phyloP scores from a whole-genome alignment of 202 grass and related monocot genomes.

The Bolboschoenoplectus hybrid region DNA sequence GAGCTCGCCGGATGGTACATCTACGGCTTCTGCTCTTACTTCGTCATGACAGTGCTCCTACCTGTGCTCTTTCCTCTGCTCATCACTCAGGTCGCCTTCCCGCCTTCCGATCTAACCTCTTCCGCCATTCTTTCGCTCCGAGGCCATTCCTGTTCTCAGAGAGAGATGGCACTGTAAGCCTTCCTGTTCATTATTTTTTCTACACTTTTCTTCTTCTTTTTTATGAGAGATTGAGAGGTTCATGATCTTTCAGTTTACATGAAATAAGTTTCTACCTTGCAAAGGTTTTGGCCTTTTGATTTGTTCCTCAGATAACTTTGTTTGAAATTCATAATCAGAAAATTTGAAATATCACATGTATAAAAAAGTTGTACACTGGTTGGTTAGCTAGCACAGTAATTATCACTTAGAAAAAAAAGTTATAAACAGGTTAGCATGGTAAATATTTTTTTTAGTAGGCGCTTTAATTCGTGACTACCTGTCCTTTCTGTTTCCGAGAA shows the following conservation, averaged over 20 bases:
- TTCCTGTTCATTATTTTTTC: neutral
- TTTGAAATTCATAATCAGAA: neutral
- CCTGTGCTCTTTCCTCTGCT: constrained; percentile 89
- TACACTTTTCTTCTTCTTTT: neutral
- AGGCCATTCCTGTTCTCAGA: constrained; percentile 64
- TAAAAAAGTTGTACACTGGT: too few relatives aligned
- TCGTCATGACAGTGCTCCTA: constrained; percentile 73
- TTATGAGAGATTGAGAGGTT: neutral
- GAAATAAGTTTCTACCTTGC: neutral
- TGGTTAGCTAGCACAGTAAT: too few relatives aligned
- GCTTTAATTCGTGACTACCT: neutral
- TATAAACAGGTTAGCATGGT: neutral
- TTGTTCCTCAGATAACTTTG: neutral
- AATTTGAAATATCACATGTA: neutral
- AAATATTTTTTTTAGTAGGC: neutral
- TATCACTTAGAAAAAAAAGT: too few relatives aligned
- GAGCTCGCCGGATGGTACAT: constrained; percentile 78
- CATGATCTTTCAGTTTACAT: neutral
- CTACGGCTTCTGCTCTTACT: constrained; percentile 90
- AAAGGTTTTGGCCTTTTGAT: neutral
- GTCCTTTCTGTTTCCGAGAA: constrained; percentile 10
- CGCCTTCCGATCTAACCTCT: constrained; percentile 51
- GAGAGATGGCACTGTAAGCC: constrained; percentile 89
- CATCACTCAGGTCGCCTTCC: constrained; percentile 74
- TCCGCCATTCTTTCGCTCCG: constrained; percentile 45